A percentile compares a stretch with the other conserved stretches of the same genome.
These are phyloP conservation scores for Pholiota conissans DNA, from an alignment of 768 basidiomycete genomes.

Conservation along the genomic window DNA sequence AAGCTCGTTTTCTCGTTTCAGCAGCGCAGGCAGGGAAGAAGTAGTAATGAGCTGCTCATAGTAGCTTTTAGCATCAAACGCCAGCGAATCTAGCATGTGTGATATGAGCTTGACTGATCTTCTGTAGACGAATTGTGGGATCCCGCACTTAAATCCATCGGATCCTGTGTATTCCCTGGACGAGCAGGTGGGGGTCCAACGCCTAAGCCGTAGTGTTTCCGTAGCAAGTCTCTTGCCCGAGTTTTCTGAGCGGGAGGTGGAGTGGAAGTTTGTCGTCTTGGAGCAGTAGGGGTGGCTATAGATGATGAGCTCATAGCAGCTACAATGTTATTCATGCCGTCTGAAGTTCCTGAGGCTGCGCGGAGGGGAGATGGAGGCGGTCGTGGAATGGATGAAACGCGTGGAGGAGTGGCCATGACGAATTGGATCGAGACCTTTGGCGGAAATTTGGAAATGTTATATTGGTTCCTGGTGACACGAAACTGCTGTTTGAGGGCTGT, in stretches of 20 bases:
- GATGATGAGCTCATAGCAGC: neutral
- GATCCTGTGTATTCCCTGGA: slow-evolving; percentile 60
- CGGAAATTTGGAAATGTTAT: neutral
- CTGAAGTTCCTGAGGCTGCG: slow-evolving; percentile 15
- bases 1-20: slow-evolving; percentile 84
- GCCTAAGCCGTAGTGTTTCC: slow-evolving; percentile 87
- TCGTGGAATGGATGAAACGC: slow-evolving; percentile 22
- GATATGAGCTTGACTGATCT: neutral
- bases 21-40: slow-evolving; percentile 65
- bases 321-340: neutral
- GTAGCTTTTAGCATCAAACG: slow-evolving; percentile 81
- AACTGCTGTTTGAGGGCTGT: too few relatives aligned
- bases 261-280: slow-evolving; percentile 5
- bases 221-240: slow-evolving; percentile 72
- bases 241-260: slow-evolving; percentile 40
- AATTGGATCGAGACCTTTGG: neutral
- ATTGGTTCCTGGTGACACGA: too few relatives aligned
- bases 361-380: slow-evolving; percentile 26
- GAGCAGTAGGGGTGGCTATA: neutral
- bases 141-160: slow-evolving; percentile 75
- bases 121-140: neutral
- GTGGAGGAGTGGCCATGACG: slow-evolving; percentile 3
- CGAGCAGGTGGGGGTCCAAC: slow-evolving; percentile 68
- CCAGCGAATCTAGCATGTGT: slow-evolving; percentile 60
- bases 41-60: slow-evolving; percentile 88